phyloP scores from a whole-genome alignment of 192 early-diverging fungal genomes.

The Gonapodya prolifera region DNA sequence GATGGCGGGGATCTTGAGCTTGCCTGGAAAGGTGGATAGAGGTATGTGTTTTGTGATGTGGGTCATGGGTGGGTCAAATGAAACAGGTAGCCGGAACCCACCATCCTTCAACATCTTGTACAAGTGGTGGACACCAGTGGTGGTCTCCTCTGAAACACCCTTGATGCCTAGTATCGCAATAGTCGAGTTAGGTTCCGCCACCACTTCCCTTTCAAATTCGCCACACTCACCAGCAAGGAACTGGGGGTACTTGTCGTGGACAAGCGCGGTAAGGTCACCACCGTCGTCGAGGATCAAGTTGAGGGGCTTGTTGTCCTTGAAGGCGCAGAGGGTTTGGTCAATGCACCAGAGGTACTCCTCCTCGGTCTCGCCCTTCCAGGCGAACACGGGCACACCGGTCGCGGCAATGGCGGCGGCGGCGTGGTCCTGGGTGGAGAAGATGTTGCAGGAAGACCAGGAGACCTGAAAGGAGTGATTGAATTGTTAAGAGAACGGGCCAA shows the following conservation, averaged over 20 bases:
- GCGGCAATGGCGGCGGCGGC: slow-evolving; percentile 96
- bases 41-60: neutral
- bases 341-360: slow-evolving; percentile 99
- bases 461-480: slow-evolving; percentile 23
- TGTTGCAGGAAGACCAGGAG: slow-evolving; percentile 76
- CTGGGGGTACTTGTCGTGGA: slow-evolving; percentile 93
- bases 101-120: slow-evolving; percentile 94
- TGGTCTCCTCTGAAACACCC: slow-evolving; percentile 98
- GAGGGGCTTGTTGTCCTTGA: slow-evolving; percentile 84
- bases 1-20: slow-evolving; percentile 96
- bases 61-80: neutral
- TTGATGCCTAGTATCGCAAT: slow-evolving; percentile 37
- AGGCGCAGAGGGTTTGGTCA: slow-evolving; percentile 81
- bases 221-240: slow-evolving; percentile 37
- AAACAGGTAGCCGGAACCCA: neutral
- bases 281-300: slow-evolving; percentile 99
- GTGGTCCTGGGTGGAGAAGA: slow-evolving; percentile 99
- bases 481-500: neutral
- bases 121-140: slow-evolving; percentile 98
- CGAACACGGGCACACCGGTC: slow-evolving; percentile 90
- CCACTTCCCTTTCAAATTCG: neutral
- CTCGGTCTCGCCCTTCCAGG: slow-evolving; percentile 99
- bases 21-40: slow-evolving; percentile 25
- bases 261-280: slow-evolving; percentile 89
- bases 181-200: neutral